Percentiles rank a stretch among this genome's conserved stretches.
Conservation (phyloP, 1,139 yeast genomes). For the Hemisphaericaspora xylanilytica region DNA sequence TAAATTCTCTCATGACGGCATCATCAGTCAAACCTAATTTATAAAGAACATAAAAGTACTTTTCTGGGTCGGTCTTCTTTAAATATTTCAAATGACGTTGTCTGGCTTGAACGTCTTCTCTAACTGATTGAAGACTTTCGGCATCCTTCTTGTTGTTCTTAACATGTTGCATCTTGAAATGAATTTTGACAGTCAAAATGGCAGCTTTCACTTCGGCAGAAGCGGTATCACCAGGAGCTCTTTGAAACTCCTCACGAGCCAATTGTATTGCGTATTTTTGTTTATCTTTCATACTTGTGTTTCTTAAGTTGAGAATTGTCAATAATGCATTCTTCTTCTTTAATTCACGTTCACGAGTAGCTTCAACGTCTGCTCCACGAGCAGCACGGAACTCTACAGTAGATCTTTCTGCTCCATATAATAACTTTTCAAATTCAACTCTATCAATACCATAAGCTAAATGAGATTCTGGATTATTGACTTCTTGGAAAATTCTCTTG, state of each 20-base stretch:
- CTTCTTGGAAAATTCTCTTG: slow-evolving; percentile 61
- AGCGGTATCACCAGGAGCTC: slow-evolving; percentile 89
- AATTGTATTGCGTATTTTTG: slow-evolving; percentile 57
- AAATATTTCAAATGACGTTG: slow-evolving; percentile 80
- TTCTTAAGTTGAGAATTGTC: slow-evolving; percentile 72
- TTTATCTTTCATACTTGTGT: slow-evolving; percentile 60
- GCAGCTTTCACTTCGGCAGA: slow-evolving; percentile 97
- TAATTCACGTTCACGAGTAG: slow-evolving; percentile 49
- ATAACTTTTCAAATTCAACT: slow-evolving; percentile 68
- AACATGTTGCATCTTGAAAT: slow-evolving; percentile 73
- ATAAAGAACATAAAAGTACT: slow-evolving; percentile 81
- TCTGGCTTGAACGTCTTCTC: slow-evolving; percentile 85
- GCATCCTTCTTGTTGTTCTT: slow-evolving; percentile 73
- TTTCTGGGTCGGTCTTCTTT: slow-evolving; percentile 73
- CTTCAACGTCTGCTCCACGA: too few species aligned
- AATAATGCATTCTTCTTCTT: slow-evolving; percentile 66
- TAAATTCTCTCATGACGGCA: slow-evolving; percentile 75
- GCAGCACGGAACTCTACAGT: too few species aligned
- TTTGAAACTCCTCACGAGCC: slow-evolving; percentile 76
- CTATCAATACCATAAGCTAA: slow-evolving; percentile 59
- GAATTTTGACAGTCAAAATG: slow-evolving; percentile 75
- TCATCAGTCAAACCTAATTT: slow-evolving; percentile 86
- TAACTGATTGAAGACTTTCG: slow-evolving; percentile 62
- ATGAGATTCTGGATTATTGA: slow-evolving; percentile 55
- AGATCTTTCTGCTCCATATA: slow-evolving; percentile 69